Evolutionary conservation across 768 basidiomycete genomes (phyloP).

Genomic region (Termitomyces sp.): DNA sequence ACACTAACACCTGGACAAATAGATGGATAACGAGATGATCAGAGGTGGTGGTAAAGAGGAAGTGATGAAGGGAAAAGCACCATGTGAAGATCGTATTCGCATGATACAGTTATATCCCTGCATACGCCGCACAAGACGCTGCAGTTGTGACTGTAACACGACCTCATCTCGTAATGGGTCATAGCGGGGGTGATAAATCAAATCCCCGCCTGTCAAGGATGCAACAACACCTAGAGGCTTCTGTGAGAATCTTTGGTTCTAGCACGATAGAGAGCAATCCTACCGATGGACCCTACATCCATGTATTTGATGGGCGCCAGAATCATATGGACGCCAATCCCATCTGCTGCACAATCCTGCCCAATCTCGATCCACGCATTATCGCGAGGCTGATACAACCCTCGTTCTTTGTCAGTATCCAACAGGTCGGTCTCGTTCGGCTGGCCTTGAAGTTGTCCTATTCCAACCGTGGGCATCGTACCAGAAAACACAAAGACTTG

Average conservation of each 20-base stretch:
- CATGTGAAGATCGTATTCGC: slow-evolving; percentile 80
- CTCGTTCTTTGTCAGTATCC: slow-evolving; percentile 83
- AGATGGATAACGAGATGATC: background rate
- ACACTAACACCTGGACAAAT: slow-evolving; percentile 50
- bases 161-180: slow-evolving; percentile 58
- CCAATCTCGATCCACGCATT: slow-evolving; percentile 76
- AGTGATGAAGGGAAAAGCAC: slow-evolving; percentile 19
- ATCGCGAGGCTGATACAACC: slow-evolving; percentile 74
- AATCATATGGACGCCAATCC: slow-evolving; percentile 88
- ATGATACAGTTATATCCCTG: slow-evolving; percentile 78
- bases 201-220: slow-evolving; percentile 79
- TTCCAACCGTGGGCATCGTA: slow-evolving; percentile 63
- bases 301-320: slow-evolving; percentile 73
- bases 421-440: slow-evolving; percentile 61
- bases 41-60: background rate
- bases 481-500: slow-evolving; percentile 71
- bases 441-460: slow-evolving; percentile 57
- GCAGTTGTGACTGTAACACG: slow-evolving; percentile 70
- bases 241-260: background rate
- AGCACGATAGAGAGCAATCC: slow-evolving; percentile 11
- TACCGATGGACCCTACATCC: slow-evolving; percentile 85
- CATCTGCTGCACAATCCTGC: slow-evolving; percentile 84
- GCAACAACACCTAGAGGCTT: slow-evolving; percentile 50
- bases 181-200: slow-evolving; percentile 93
- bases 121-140: slow-evolving; percentile 58